A percentile compares a stretch with the other conserved stretches of the same genome.
phyloP scores from a whole-genome alignment of 768 basidiomycete species.

The Xerocomus brunneocitrinus region DNA sequence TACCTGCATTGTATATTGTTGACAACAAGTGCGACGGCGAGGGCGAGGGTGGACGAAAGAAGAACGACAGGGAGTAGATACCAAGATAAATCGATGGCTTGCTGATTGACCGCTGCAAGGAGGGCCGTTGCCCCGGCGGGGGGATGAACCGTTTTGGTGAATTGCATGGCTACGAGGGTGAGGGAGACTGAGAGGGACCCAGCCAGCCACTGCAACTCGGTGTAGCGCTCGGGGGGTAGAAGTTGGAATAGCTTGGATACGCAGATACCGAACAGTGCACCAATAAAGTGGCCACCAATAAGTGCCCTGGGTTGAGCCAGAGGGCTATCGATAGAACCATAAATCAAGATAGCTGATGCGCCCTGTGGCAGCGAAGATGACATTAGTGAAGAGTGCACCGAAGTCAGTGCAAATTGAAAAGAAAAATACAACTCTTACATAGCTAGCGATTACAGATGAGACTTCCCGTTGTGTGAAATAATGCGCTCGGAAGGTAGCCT shows the following conservation, averaged over 20 bases:
- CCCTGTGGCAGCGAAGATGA: constrained; percentile 34
- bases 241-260: constrained; percentile 49
- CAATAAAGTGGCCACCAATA: constrained; percentile 38
- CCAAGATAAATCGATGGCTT: constrained; percentile 45
- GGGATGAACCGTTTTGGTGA: constrained; percentile 49
- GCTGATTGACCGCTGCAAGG: constrained; percentile 40
- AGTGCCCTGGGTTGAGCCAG: constrained; percentile 50
- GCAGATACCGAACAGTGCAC: constrained; percentile 44
- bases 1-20: constrained; percentile 50
- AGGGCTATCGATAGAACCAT: constrained; percentile 49
- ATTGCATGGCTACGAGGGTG: constrained; percentile 46
- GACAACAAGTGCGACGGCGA: constrained; percentile 41
- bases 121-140: constrained; percentile 58
- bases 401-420: neutral
- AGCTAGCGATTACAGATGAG: constrained; percentile 24
- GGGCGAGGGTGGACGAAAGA: constrained; percentile 41
- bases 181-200: constrained; percentile 37
- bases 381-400: neutral
- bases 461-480: constrained; percentile 45
- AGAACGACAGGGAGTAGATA: constrained; percentile 51
- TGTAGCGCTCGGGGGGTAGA: constrained; percentile 40
- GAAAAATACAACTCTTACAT: constrained; percentile 13
- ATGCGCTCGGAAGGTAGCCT: constrained; percentile 45
- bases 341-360: constrained; percentile 52
- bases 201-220: constrained; percentile 42